Evolutionary conservation across 1,284 basidiomycete species (phyloP), one percentile per base, ranked within the genome.

Genomic region (Cryptococcus sp.): DNA sequence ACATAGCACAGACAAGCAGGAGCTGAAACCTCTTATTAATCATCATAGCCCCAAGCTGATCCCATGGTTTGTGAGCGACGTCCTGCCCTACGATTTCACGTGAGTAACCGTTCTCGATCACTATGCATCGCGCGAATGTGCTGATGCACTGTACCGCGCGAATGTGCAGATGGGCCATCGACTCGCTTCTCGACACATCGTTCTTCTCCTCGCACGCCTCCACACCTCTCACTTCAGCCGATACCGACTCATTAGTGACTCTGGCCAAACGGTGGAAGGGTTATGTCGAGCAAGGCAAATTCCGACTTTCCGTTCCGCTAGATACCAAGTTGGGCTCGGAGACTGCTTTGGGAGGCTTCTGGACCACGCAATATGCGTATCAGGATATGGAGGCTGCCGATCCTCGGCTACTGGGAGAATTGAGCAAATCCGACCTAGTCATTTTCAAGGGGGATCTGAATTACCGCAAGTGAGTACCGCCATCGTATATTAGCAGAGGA

Each of bases 401-500:
- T 2, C 84, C 85, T 0, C 80, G 80, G 22, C 78, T 95, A 10
- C 85, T 87, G 70, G 69, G 78, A 1, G 81, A 82, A 54, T 77
- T 99, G 53, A 80, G 82, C 53, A 81, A 81, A 42, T 88, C 89
- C 60, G 84, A 84, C 13, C 80, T 99, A 15, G 93, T 97, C 5
- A 85, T 99, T 58, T 96, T 98, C 82, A 99, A 98, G 83, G 94
- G 94, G 17, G 93, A 96, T 81, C 80, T 96, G 47, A 94, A 94
- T 73, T 93, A 91, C 76, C 85, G 90, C 75, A 92, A 91, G 89
- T 90, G 67, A 61, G 87, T 68, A 3, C 47, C 10, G 13, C 5
- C 13, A 35, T 35, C 10, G 5, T 10, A 10, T 35, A 35, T 6
- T 5, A 16, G 17, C 16, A 49, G 48, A 13, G 15, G 8, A 3